Base-by-base conservation (phyloP, 2,329 filamentous ascomycete species). In the Incumbomyces lentus region DNA sequence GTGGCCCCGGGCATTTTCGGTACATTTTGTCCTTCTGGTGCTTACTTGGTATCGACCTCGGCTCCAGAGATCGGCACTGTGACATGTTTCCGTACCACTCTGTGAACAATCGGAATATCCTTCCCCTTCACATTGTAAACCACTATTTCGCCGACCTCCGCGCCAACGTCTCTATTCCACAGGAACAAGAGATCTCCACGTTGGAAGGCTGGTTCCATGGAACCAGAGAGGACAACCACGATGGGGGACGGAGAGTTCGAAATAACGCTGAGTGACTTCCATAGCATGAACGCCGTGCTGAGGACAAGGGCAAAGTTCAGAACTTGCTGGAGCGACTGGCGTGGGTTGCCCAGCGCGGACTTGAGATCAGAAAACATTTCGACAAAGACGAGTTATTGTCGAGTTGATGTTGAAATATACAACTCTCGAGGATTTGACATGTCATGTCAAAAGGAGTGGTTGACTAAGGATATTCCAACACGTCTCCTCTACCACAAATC, bases 31-130 rank as follows among this genome's bases (percentile, higher is more conserved):
- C 8, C 22, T 5, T 26, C 22, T 26, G 22, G 3, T 11, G 58
- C 60, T 36, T 63, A 63, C 56, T 64, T 67, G 29, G 56, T 40
- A 50, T 59, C 63, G 12, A 50, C 58, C 44, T 64, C 61, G 8
- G 65, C 55, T 3, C 49, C 30, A 11, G 31, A 26, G 10, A 45
- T 29, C 12, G 41, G 34, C 3, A 46, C 37, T 17, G 51, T 48
- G 49, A 77, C 76, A 64, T 78, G 81, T 54, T 73, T 73, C 67
- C 89, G 78, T 46, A 96, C 84, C 8, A 96, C 77, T 42, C 92
- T 75, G 70, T 98, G 92, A 55, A 98, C 92, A 66, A 98, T 98
- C 26, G 92, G 92, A 53, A 98, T 96, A 55, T 95, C 86, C 73
- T 96, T 98, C 48, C 83, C 88, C 63, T 80, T 78, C 45, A 95